Base-by-base conservation (phyloP, 225 moss, liverwort and hornwort genomes). In the Bryoerythrophyllum caledonicum region DNA sequence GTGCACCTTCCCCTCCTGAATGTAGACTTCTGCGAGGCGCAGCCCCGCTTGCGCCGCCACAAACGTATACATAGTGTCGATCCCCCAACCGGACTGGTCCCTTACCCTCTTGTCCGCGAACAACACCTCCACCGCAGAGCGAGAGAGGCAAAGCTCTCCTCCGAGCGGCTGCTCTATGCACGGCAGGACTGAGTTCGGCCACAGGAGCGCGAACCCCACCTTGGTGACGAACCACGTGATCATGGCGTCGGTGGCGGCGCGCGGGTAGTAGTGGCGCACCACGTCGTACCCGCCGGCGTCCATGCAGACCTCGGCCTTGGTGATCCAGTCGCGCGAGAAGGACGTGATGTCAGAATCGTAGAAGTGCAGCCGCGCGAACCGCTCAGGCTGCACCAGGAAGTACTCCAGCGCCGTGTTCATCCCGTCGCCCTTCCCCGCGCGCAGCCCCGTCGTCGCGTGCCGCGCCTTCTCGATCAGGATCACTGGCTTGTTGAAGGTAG, bases 1-100 rank as follows among this genome's bases (percentile, higher is more conserved):
- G 30, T 85, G 79, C 5, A 85, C 60, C 66, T 85, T 82, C 12
- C 85, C 85, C 20, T 85, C 78, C 41, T 66, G 75, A 14, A 85
- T 76, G 78, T 81, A 85, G 6, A 82, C 78, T 65, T 85, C 82
- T 8, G 81, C 77, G 10, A 85, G 32, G 13, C 82, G 77, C 15
- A 85, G 67, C 0, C 82, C 85, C 4, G 59, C 71, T 38, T 85
- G 85, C 14, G 75, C 78, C 8, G 69, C 37, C 0, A 79, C 85
- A 17, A 85, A 82, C 2, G 82, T 85, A 54, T 82, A 85, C 17
- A 85, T 30, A 6, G 85, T 85, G n/a, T 85, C 85, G 8, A 85
- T 82, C 1, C 85, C 82, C 82, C 78, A 82, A 32, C 75, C 82
- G 24, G 74, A 67, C 59, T 85, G 85, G 8, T 70, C 58, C 17